Evolutionary conservation across 2,329 filamentous ascomycete genomes (phyloP).

Genomic region (Sporothrix mexicana): DNA sequence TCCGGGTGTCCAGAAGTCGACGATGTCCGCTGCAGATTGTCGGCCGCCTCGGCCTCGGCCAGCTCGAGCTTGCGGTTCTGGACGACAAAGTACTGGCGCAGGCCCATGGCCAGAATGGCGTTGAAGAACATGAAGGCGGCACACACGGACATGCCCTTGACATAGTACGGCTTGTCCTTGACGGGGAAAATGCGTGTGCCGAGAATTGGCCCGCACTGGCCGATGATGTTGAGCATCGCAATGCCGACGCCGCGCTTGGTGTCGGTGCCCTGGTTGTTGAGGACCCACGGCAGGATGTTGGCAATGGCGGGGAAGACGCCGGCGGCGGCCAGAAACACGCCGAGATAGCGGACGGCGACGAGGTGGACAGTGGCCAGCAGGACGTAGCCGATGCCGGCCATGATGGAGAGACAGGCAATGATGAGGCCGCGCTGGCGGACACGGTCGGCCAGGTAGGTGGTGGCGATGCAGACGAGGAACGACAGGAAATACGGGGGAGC

Average conservation of each 20-base stretch:
- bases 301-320: slow-evolving; percentile 68
- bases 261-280: slow-evolving; percentile 73
- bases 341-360: slow-evolving; percentile 53
- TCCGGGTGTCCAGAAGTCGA: slow-evolving; percentile 4
- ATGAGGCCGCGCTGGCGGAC: slow-evolving; percentile 67
- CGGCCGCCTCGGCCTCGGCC: slow-evolving; percentile 40
- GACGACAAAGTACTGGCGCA: slow-evolving; percentile 45
- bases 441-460: slow-evolving; percentile 69
- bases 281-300: slow-evolving; percentile 72
- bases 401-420: slow-evolving; percentile 60
- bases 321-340: slow-evolving; percentile 53
- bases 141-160: slow-evolving; percentile 49
- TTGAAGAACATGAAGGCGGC: slow-evolving; percentile 52
- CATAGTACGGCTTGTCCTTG: slow-evolving; percentile 46
- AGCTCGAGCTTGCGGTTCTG: slow-evolving; percentile 46
- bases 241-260: slow-evolving; percentile 69
- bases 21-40: background rate
- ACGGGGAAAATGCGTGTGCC: slow-evolving; percentile 68
- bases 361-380: slow-evolving; percentile 62
- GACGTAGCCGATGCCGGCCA: slow-evolving; percentile 68
- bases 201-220: slow-evolving; percentile 67
- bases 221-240: slow-evolving; percentile 65
- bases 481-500: slow-evolving; percentile 73
- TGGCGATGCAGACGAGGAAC: slow-evolving; percentile 65
- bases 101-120: slow-evolving; percentile 44